Evolutionary conservation across 1,139 yeast species (phyloP), one percentile per base, ranked within the genome.

Genomic region (Pichia terricola): DNA sequence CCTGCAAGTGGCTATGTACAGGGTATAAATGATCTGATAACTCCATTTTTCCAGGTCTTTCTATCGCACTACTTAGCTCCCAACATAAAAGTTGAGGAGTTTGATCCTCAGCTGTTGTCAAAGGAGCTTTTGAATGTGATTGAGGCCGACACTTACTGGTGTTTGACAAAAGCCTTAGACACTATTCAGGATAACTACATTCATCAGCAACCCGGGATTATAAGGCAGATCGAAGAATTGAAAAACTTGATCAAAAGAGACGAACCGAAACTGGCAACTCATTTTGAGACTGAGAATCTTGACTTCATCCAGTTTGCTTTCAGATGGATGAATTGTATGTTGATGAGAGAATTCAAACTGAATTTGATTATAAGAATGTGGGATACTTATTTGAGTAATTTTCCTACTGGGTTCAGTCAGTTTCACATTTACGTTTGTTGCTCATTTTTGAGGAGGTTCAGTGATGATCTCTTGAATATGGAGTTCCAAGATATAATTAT

Each of bases 1-100:
- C 98, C 99, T 1, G 96, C 97, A 4, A 81, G 94, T 59, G 99
- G 99, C 4, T 91, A 91, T 62, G 99, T 91, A n/a, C 99, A 91
- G 64, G 99, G 99, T 28, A 94, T 91, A 46, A 91, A 91, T 61
- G 99, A 91, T 63, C 70, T 91, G 45, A 88, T 82, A 22, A 91
- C 97, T 0, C 98, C 99, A 1, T 88, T 94, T 61, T 89, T 75
- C 62, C 96, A 91, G 62, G 81, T 91, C 0, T 91, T 91, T 58
- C 63, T 94, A 43, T 71, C 79, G 3, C 80, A 81, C 49, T 89
- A 89, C 59, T 55, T 81, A 38, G 59, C 62, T 27, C 58, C 64
- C 26, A 64, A 61, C 37, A 61, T 70, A 9, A 65, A 74, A 38
- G 73, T 73, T 11, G 71, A 71, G 34, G 66, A 66, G 40, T 72